Conservation (phyloP, 2,329 filamentous ascomycete species). For the Verticillium isaacii region DNA sequence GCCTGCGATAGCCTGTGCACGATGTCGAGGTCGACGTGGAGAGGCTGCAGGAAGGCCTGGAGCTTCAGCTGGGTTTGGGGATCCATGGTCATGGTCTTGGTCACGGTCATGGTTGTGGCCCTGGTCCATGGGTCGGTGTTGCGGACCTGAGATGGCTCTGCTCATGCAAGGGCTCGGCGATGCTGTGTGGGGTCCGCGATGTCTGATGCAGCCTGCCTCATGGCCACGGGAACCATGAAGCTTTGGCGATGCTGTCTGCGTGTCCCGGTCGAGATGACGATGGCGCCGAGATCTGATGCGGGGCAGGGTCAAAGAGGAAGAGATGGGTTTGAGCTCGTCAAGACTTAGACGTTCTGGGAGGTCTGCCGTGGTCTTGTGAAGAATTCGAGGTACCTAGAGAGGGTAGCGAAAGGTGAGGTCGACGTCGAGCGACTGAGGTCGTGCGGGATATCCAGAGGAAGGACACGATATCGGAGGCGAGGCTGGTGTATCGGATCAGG, state of each 20-base stretch:
- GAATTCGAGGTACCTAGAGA: too few relatives aligned
- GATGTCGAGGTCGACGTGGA: slow-evolving; percentile 41
- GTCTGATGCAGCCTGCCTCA: not conserved
- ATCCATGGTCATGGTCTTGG: slow-evolving; percentile 16
- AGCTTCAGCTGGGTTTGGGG: not conserved
- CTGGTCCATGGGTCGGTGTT: not conserved
- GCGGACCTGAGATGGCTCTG: not conserved
- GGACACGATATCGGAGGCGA: too few relatives aligned
- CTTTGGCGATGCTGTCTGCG: not conserved
- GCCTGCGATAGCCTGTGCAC: slow-evolving; percentile 41
- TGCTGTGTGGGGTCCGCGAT: not conserved
- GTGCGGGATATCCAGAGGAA: too few relatives aligned
- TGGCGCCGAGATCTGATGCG: not conserved
- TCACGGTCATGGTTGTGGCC: too few relatives aligned
- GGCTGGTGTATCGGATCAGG: not conserved
- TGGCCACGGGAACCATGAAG: not conserved
- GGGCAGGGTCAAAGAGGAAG: too few relatives aligned
- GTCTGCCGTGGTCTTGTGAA: too few relatives aligned
- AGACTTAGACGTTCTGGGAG: too few relatives aligned
- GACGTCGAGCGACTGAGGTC: too few relatives aligned
- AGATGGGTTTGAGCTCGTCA: too few relatives aligned
- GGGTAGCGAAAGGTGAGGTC: too few relatives aligned
- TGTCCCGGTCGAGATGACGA: not conserved
- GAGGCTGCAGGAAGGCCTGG: slow-evolving; percentile 44
- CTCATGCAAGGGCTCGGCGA: not conserved